Percentiles rank a stretch among this genome's conserved stretches.
Conservation (phyloP, 257 asterid species). For the Oldenlandia corymbosa region DNA sequence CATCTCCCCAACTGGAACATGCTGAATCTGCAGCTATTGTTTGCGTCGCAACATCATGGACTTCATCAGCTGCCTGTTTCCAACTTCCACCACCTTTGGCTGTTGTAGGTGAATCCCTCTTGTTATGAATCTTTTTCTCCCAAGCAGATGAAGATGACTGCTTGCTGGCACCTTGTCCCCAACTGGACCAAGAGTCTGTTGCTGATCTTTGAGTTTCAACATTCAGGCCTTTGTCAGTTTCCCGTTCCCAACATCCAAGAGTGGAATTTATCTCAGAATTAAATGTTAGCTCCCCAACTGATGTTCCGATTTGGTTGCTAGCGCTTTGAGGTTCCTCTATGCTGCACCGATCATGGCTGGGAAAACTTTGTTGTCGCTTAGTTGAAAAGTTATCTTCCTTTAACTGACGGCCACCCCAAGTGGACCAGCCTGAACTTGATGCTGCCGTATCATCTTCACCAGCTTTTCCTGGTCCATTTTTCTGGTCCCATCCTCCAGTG, state of each 20-base stretch:
- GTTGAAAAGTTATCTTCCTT: not conserved
- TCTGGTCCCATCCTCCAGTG: constrained; percentile 1
- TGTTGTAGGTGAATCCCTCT: constrained; percentile 6
- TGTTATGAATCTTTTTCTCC: constrained; percentile 15
- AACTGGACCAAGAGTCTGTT: not conserved
- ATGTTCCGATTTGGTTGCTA: not conserved
- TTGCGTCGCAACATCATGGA: not conserved
- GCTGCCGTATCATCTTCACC: not conserved
- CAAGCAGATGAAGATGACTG: constrained; percentile 13
- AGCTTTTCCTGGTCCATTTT: constrained; percentile 6
- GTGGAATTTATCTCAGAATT: constrained; percentile 2
- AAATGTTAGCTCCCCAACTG: constrained; percentile 22
- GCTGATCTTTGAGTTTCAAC: not conserved
- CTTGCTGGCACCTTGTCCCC: constrained; percentile 1
- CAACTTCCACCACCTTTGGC: not conserved
- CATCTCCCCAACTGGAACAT: not conserved
- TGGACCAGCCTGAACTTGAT: constrained; percentile 6
- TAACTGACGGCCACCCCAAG: constrained; percentile 5
- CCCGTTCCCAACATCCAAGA: not conserved
- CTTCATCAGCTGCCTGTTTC: constrained; percentile 7
- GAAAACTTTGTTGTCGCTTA: not conserved
- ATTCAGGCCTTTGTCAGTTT: constrained; percentile 8
- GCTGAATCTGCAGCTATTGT: not conserved
- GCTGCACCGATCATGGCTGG: not conserved
- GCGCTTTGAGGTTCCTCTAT: constrained; percentile 2